Conservation (phyloP, 192 early-diverging fungal genomes). For the Backusella sp. region DNA sequence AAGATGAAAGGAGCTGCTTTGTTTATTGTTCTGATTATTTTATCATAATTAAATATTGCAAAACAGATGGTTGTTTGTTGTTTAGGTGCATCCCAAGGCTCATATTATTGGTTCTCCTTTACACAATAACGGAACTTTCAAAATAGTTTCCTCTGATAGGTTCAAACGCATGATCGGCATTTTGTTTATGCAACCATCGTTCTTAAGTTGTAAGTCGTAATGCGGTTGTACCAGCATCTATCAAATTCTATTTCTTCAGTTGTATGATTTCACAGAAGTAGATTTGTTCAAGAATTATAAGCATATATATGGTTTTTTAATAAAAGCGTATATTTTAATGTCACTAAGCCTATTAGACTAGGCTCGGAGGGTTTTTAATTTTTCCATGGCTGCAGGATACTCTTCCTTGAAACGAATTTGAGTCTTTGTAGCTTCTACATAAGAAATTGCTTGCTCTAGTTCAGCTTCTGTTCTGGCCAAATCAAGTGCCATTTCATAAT, state of each 20-base stretch:
- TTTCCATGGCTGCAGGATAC: slow-evolving; percentile 23
- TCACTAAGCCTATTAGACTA: neutral
- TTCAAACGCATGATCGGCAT: neutral
- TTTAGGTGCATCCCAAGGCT: neutral
- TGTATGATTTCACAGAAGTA: neutral
- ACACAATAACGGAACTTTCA: neutral
- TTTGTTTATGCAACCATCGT: neutral
- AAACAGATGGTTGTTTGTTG: neutral
- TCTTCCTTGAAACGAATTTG: slow-evolving; percentile 36
- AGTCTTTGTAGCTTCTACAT: slow-evolving; percentile 62
- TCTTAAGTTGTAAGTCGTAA: neutral
- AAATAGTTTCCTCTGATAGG: neutral
- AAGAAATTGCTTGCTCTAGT: slow-evolving; percentile 77
- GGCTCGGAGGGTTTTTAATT: slow-evolving; percentile 11
- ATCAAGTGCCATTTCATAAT: slow-evolving; percentile 79
- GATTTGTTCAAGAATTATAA: neutral
- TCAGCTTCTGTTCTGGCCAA: slow-evolving; percentile 89
- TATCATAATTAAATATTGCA: neutral
- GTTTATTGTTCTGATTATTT: neutral
- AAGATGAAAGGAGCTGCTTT: neutral
- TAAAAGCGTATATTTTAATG: neutral
- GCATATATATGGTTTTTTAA: neutral
- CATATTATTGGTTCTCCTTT: neutral
- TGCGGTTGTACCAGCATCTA: neutral
- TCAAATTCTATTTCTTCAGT: neutral